Evolutionary conservation across 2,329 filamentous ascomycete genomes (phyloP).

Genomic region (Paecilomyces niveus): DNA sequence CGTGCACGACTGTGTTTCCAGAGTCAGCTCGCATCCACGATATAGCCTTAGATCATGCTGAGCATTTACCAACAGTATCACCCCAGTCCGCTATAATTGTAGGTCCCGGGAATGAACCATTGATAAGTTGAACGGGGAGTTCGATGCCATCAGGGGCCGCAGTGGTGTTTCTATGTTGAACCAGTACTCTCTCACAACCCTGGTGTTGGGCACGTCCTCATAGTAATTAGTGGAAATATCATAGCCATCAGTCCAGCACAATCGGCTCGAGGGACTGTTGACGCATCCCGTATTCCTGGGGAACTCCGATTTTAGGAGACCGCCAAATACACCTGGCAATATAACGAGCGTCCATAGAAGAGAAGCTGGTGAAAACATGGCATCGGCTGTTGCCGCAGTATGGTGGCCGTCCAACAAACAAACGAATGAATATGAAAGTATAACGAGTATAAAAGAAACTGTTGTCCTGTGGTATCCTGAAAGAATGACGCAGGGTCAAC

Average conservation of each 20-base stretch:
- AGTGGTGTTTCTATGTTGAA: constrained; percentile 38
- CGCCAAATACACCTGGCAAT: neutral
- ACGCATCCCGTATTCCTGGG: neutral
- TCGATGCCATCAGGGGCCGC: constrained; percentile 40
- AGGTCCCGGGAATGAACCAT: constrained; percentile 42
- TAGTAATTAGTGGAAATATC: neutral
- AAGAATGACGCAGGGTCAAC: too few relatives aligned
- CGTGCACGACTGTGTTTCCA: neutral
- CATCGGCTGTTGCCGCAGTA: neutral
- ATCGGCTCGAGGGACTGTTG: neutral
- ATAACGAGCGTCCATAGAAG: neutral
- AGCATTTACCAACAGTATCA: constrained; percentile 10
- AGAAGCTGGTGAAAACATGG: neutral
- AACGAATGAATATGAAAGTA: neutral
- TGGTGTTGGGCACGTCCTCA: constrained; percentile 21
- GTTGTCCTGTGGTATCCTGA: too few relatives aligned
- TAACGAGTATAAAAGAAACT: neutral
- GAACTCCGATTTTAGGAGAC: neutral
- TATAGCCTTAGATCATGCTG: neutral
- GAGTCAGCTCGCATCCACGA: neutral
- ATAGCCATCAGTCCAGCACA: neutral
- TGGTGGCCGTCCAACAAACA: neutral
- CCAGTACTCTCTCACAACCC: constrained; percentile 32
- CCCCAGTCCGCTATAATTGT: constrained; percentile 38
- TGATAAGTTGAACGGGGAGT: constrained; percentile 34